A percentile compares a stretch with the other conserved stretches of the same genome.
These are phyloP conservation scores for Aspergillus texensis DNA, from an alignment of 2,329 filamentous ascomycete genomes.

Conservation along the genomic window DNA sequence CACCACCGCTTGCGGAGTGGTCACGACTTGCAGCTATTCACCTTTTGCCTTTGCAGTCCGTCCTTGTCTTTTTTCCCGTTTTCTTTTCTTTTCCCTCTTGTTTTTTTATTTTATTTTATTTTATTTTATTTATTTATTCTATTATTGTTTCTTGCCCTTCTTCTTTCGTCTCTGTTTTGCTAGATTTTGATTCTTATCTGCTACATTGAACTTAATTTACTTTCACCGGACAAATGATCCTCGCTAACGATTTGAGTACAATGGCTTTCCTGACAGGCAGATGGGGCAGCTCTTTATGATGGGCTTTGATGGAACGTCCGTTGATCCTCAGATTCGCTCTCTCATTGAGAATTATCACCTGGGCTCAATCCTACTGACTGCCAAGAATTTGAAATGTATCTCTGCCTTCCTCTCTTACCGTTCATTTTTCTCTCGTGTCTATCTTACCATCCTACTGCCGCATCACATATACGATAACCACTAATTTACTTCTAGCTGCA, in stretches of 20 bases:
- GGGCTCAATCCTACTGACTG: constrained; percentile 74
- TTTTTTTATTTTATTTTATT: neutral
- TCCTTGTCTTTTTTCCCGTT: constrained; percentile 8
- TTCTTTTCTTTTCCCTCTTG: neutral
- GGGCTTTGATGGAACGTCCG: constrained; percentile 67
- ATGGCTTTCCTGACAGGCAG: constrained; percentile 70
- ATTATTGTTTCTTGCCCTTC: constrained; percentile 38
- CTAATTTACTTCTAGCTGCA: constrained; percentile 65
- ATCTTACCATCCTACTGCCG: neutral
- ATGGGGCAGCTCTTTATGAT: constrained; percentile 66
- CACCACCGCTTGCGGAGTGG: neutral
- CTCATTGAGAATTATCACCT: constrained; percentile 73
- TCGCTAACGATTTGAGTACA: constrained; percentile 54
- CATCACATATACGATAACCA: constrained; percentile 15
- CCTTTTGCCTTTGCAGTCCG: neutral
- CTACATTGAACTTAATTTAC: neutral
- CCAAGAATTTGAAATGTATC: constrained; percentile 68
- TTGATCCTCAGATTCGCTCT: constrained; percentile 64
- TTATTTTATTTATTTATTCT: neutral
- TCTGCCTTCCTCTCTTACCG: neutral
- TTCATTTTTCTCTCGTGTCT: neutral
- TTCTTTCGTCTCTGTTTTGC: neutral
- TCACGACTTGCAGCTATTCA: constrained; percentile 1
- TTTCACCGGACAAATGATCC: constrained; percentile 17
- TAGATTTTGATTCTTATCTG: neutral